Percentiles rank a stretch among this genome's conserved stretches.
These are phyloP conservation scores for Styphnolobium japonicum DNA, from an alignment of 306 rosid genomes.

Conservation along the genomic window DNA sequence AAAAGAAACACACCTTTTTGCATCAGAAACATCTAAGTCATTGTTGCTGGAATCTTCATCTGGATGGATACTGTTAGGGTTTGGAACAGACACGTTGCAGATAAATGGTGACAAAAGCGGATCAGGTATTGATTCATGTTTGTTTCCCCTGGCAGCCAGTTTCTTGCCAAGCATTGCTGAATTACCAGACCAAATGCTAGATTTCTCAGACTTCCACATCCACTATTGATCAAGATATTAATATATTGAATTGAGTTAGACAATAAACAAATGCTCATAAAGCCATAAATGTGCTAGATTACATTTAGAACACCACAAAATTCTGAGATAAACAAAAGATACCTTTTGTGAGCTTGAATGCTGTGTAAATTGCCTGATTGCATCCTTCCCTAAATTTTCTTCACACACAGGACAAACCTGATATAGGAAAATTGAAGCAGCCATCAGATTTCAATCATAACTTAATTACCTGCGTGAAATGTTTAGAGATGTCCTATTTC, in stretches of 20 bases:
- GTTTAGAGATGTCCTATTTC: neutral
- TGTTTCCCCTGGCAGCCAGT: slow-evolving; percentile 41
- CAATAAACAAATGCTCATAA: slow-evolving; percentile 15
- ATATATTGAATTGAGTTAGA: slow-evolving; percentile 4
- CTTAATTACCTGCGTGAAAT: neutral
- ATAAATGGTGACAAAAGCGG: slow-evolving; percentile 78
- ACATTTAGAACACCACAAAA: neutral
- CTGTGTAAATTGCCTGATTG: slow-evolving; percentile 60
- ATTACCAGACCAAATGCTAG: slow-evolving; percentile 50
- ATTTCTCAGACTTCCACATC: slow-evolving; percentile 61
- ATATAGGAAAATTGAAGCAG: slow-evolving; percentile 25
- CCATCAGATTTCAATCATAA: slow-evolving; percentile 25
- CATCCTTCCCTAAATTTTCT: slow-evolving; percentile 71
- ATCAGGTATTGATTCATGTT: slow-evolving; percentile 57
- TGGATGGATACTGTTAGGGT: slow-evolving; percentile 18
- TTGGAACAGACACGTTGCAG: slow-evolving; percentile 41
- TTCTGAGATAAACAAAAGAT: slow-evolving; percentile 13
- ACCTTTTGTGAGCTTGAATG: slow-evolving; percentile 80
- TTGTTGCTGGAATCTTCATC: slow-evolving; percentile 36
- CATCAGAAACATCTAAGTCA: slow-evolving; percentile 28
- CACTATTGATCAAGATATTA: slow-evolving; percentile 46
- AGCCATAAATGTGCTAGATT: neutral
- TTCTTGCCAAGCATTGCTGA: slow-evolving; percentile 58
- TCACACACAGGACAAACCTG: slow-evolving; percentile 98
- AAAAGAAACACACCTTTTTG: slow-evolving; percentile 49